A percentile compares a stretch with the other conserved stretches of the same genome.
Conservation (phyloP, 176 grass and related monocot species). For the Puya raimondii region DNA sequence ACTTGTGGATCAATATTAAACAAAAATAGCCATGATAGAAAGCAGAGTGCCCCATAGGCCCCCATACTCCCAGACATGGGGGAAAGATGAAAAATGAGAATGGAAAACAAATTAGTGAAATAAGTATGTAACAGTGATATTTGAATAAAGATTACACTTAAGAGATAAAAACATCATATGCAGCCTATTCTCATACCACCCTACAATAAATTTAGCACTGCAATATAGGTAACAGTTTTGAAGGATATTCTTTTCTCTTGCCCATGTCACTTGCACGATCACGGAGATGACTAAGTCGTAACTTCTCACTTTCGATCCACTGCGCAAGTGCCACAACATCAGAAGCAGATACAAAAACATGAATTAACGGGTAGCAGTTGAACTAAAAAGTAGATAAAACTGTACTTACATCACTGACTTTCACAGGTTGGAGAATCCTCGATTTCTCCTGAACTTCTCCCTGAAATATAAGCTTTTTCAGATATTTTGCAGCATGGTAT, state of each 20-base stretch:
- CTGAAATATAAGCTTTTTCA: slow-evolving; percentile 46
- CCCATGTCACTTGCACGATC: slow-evolving; percentile 98
- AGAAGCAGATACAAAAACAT: background rate
- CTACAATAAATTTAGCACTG: too few relatives aligned
- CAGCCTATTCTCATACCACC: too few relatives aligned
- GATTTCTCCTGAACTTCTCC: slow-evolving; percentile 96
- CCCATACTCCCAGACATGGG: too few relatives aligned
- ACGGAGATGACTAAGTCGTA: slow-evolving; percentile 84
- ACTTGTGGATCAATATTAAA: too few relatives aligned
- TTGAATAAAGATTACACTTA: too few relatives aligned
- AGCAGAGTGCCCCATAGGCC: too few relatives aligned
- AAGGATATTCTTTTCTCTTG: slow-evolving; percentile 99
- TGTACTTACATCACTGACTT: slow-evolving; percentile 92
- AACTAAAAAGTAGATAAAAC: background rate
- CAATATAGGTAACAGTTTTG: background rate
- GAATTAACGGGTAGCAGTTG: background rate
- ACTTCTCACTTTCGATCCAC: slow-evolving; percentile 97
- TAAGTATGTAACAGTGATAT: too few relatives aligned
- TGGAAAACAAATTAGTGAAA: too few relatives aligned
- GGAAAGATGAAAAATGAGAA: too few relatives aligned
- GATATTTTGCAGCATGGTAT: background rate
- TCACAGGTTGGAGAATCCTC: slow-evolving; percentile 61
- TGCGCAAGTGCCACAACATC: slow-evolving; percentile 27
- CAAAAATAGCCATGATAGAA: too few relatives aligned
- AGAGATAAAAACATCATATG: too few relatives aligned